phyloP scores from a whole-genome alignment of 1,284 basidiomycete species.

The Apiotrichum brassicae region DNA sequence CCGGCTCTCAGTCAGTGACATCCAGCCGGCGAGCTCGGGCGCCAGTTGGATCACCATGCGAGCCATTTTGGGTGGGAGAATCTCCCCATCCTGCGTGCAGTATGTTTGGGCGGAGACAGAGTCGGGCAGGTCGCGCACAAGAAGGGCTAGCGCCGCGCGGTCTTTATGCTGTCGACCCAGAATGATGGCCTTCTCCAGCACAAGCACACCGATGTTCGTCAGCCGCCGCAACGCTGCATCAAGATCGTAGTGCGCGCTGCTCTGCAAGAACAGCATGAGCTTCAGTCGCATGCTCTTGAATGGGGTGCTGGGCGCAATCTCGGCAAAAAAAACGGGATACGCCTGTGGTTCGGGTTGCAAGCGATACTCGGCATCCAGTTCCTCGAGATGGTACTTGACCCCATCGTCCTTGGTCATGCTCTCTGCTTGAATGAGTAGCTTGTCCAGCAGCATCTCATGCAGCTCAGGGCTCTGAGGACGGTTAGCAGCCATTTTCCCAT shows the following conservation, averaged over 20 bases:
- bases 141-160: constrained; percentile 58
- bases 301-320: constrained; percentile 58
- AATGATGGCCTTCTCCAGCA: constrained; percentile 69
- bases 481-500: too few relatives aligned
- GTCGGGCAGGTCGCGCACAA: constrained; percentile 68
- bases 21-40: constrained; percentile 54
- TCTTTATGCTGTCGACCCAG: constrained; percentile 69
- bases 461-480: constrained; percentile 25
- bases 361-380: constrained; percentile 45
- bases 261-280: constrained; percentile 68
- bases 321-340: constrained; percentile 40
- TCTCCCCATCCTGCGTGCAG: constrained; percentile 64
- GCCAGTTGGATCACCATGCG: constrained; percentile 44
- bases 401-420: constrained; percentile 38
- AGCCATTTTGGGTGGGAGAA: constrained; percentile 60
- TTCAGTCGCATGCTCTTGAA: constrained; percentile 68
- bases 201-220: constrained; percentile 50
- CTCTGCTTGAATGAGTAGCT: constrained; percentile 30
- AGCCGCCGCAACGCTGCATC: constrained; percentile 52
- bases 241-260: constrained; percentile 62
- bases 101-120: constrained; percentile 71
- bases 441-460: constrained; percentile 33
- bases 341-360: constrained; percentile 31
- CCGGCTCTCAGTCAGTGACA: constrained; percentile 49
- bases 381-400: constrained; percentile 44